Conservation (phyloP, 2,329 filamentous ascomycete genomes). For the Alternaria conjuncta region DNA sequence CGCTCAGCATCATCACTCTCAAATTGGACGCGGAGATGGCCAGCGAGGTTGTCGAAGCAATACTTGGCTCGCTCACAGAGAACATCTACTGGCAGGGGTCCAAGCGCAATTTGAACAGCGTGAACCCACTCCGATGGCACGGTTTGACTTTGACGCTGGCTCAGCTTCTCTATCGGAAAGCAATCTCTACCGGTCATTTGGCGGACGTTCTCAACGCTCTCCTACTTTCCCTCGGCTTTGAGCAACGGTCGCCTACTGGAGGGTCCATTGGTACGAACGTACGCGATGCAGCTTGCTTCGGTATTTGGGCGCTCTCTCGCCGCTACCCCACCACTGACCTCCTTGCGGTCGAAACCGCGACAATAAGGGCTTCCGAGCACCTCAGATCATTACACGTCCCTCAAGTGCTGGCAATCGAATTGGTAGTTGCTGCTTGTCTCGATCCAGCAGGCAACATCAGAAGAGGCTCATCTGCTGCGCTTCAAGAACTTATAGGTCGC, state of each 20-base stretch:
- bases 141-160: constrained; percentile 86
- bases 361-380: constrained; percentile 53
- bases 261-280: constrained; percentile 87
- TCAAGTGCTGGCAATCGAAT: constrained; percentile 79
- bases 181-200: constrained; percentile 74
- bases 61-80: constrained; percentile 72
- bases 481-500: constrained; percentile 92
- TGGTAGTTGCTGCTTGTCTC: constrained; percentile 81
- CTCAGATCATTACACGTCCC: constrained; percentile 59
- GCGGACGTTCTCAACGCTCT: constrained; percentile 77
- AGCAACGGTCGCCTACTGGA: constrained; percentile 86
- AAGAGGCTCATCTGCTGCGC: constrained; percentile 86
- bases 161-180: constrained; percentile 84
- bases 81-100: constrained; percentile 64
- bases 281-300: constrained; percentile 93
- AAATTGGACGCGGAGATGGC: constrained; percentile 83
- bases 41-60: constrained; percentile 83
- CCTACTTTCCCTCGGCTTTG: constrained; percentile 81
- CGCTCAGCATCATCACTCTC: constrained; percentile 83
- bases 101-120: constrained; percentile 71
- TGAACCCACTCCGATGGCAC: constrained; percentile 88
- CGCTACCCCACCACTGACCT: constrained; percentile 85
- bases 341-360: constrained; percentile 61
- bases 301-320: constrained; percentile 89
- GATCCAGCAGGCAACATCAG: constrained; percentile 94